phyloP scores from a whole-genome alignment of 495 filamentous ascomycete genomes.

The Neurospora tetrasperma region DNA sequence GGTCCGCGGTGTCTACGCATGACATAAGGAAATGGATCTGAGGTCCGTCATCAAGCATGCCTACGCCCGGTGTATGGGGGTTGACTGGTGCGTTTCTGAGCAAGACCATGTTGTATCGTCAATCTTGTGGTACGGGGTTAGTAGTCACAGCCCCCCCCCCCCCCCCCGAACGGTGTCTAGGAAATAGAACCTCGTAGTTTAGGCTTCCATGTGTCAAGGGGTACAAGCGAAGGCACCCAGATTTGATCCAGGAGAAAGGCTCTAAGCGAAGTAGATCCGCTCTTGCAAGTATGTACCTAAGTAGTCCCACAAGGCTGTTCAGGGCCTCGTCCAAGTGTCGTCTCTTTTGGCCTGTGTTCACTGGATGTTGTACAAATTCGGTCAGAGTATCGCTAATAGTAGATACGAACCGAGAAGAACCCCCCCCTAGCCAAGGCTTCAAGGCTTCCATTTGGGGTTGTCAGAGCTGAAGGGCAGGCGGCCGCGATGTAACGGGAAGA shows the following conservation, averaged over 20 bases:
- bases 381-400: neutral
- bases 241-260: neutral
- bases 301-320: neutral
- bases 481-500: neutral
- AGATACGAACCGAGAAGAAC: neutral
- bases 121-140: neutral
- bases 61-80: neutral
- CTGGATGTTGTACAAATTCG: neutral
- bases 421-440: neutral
- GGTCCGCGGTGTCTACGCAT: neutral
- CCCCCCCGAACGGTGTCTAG: neutral
- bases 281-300: neutral
- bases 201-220: neutral
- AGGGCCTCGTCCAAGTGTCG: neutral
- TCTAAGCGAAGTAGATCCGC: neutral
- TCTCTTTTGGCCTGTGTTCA: neutral
- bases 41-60: neutral
- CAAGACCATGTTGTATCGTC: neutral
- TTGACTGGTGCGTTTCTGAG: neutral
- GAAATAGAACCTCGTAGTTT: neutral
- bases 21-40: neutral
- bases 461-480: neutral
- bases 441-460: slow-evolving; percentile 1
- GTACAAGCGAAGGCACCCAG: neutral
- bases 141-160: neutral